These are phyloP conservation scores for Botrytis byssoidea DNA, from an alignment of 2,329 filamentous ascomycete species.

Conservation along the genomic window DNA sequence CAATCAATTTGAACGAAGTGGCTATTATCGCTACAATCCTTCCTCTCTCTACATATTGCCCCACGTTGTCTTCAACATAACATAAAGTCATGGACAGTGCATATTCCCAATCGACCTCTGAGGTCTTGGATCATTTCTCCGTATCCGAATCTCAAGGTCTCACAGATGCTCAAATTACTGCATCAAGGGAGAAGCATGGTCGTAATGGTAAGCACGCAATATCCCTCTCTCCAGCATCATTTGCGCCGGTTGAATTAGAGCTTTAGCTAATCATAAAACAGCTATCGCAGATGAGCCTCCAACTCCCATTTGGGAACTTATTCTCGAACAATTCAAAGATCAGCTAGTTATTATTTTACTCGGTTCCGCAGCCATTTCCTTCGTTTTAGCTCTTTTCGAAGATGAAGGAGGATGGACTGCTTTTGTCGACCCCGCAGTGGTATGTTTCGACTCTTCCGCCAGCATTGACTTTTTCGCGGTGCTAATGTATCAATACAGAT, in stretches of 20 bases:
- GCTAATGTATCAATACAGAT: slow-evolving; percentile 57
- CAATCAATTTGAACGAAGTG: slow-evolving; percentile 20
- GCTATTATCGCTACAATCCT: slow-evolving; percentile 22
- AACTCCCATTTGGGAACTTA: slow-evolving; percentile 92
- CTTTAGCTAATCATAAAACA: slow-evolving; percentile 40
- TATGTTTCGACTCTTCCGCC: slow-evolving; percentile 50
- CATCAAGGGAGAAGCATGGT: slow-evolving; percentile 58
- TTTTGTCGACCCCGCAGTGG: slow-evolving; percentile 93
- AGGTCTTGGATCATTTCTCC: slow-evolving; percentile 58
- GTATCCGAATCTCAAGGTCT: slow-evolving; percentile 57
- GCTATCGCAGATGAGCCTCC: slow-evolving; percentile 85
- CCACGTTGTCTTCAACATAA: slow-evolving; percentile 14
- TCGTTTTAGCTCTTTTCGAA: slow-evolving; percentile 89
- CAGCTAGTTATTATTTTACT: slow-evolving; percentile 95
- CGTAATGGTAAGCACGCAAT: slow-evolving; percentile 57
- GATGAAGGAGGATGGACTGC: slow-evolving; percentile 92
- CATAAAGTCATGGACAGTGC: slow-evolving; percentile 57
- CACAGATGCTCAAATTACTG: slow-evolving; percentile 56
- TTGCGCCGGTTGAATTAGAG: slow-evolving; percentile 22
- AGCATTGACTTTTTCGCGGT: not conserved
- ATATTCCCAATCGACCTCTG: slow-evolving; percentile 55
- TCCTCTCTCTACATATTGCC: slow-evolving; percentile 4
- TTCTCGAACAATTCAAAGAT: slow-evolving; percentile 98
- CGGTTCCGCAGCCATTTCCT: slow-evolving; percentile 88
- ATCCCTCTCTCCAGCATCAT: not conserved